phyloP scores from a whole-genome alignment of 805 yeast species.

The Pachysolen tannophilus region DNA sequence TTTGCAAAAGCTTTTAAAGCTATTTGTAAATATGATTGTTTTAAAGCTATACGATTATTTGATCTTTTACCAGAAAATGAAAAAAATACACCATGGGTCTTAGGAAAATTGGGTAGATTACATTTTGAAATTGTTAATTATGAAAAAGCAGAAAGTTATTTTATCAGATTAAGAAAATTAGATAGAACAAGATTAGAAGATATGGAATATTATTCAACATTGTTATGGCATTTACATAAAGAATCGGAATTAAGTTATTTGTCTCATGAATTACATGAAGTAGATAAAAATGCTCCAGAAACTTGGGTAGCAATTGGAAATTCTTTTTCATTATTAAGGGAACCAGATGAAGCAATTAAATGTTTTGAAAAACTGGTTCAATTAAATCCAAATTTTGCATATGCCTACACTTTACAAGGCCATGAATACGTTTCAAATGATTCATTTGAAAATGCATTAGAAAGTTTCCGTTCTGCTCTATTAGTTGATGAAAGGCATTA shows the following conservation, averaged over 20 bases:
- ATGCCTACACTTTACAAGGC: conserved; percentile 89
- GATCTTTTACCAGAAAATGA: conserved; percentile 57
- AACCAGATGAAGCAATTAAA: conserved; percentile 82
- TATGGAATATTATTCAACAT: conserved; percentile 86
- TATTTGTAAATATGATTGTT: conserved; percentile 63
- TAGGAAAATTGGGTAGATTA: conserved; percentile 68
- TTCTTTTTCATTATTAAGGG: conserved; percentile 72
- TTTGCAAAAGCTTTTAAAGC: conserved; percentile 58
- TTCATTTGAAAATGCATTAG: conserved; percentile 82
- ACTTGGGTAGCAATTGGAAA: conserved; percentile 94
- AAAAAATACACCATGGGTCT: conserved; percentile 75
- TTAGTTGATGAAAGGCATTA: conserved; percentile 75
- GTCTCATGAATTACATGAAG: conserved; percentile 70
- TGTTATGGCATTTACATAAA: conserved; percentile 86
- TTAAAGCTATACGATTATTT: conserved; percentile 66
- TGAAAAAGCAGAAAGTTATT: conserved; percentile 61
- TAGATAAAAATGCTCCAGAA: conserved; percentile 60
- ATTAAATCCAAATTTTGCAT: conserved; percentile 62
- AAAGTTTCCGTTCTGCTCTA: conserved; percentile 73
- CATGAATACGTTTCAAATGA: conserved; percentile 87
- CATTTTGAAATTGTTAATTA: conserved; percentile 87
- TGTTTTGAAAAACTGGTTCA: conserved; percentile 77
- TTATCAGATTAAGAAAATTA: conserved; percentile 48
- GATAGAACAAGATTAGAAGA: conserved; percentile 79
- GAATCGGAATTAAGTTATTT: conserved; percentile 72